phyloP scores from a whole-genome alignment of 768 basidiomycete genomes.

The Mycena metata region DNA sequence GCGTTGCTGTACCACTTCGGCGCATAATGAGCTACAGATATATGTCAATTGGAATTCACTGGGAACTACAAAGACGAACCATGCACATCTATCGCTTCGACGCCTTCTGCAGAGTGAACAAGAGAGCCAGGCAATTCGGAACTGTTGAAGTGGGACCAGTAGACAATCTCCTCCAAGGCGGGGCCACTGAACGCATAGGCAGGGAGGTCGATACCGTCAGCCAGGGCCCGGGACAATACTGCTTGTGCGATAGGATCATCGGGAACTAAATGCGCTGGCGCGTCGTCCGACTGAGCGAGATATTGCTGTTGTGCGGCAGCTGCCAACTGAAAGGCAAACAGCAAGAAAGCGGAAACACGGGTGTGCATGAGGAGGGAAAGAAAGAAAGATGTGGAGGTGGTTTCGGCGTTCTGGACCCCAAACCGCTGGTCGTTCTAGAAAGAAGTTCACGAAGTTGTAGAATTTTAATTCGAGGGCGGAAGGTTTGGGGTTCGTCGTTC shows the following conservation, averaged over 20 bases:
- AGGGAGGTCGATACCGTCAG: slow-evolving; percentile 21
- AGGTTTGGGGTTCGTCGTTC: neutral
- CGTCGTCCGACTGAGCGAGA: neutral
- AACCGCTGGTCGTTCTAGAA: neutral
- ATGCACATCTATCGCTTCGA: slow-evolving; percentile 24
- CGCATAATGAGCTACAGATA: slow-evolving; percentile 20
- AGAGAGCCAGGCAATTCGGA: slow-evolving; percentile 1
- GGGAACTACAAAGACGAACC: neutral
- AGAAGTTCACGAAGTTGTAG: neutral
- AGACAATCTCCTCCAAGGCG: slow-evolving; percentile 30
- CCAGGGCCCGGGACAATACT: slow-evolving; percentile 21
- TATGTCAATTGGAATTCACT: neutral
- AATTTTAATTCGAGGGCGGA: neutral
- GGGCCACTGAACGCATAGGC: slow-evolving; percentile 20
- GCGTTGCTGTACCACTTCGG: slow-evolving; percentile 28
- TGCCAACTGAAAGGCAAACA: neutral
- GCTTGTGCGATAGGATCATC: slow-evolving; percentile 24
- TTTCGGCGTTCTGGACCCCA: neutral
- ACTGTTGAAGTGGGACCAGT: slow-evolving; percentile 23
- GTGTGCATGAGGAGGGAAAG: neutral
- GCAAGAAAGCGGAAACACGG: neutral
- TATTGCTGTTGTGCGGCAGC: neutral
- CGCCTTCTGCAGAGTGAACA: neutral
- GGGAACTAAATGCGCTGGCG: neutral
- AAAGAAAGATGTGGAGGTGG: neutral